Evolutionary conservation across 768 basidiomycete species (phyloP), one percentile per base, ranked within the genome.

Genomic region (Panaeolus papilionaceus): DNA sequence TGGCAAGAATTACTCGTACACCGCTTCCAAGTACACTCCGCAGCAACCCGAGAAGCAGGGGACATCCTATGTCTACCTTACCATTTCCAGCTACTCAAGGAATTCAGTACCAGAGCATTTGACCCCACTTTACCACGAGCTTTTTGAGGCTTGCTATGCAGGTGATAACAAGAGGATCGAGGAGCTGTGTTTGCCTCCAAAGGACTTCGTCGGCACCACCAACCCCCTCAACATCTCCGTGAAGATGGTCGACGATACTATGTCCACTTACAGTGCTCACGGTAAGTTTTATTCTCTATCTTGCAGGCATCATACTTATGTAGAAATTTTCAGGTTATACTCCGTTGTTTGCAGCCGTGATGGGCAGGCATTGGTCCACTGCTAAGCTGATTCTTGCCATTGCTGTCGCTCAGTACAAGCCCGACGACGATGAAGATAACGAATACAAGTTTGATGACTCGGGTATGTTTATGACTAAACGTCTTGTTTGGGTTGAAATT

Each of bases 381-480:
- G 88, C 87, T 0, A 84, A 82, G n/a, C 76, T 89, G 6, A 80
- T 91, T n/a, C 71, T 89, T 26, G 84, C 85, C 0, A 88, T 89
- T 68, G 82, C 86, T 4, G 76, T 76, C 1, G 84, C 88, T 11
- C 89, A 91, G 72, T 86, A 86, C 68, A 78, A 83, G 20, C 76
- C 81, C 3, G 73, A 79, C 0, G 77, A 83, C 8, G 71, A 79
- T 12, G 75, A 77, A 5, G 75, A 75, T 67, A 14, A 54, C 9
- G 33, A 37, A 20, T 61, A 40, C 54, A 61, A 58, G 2, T 61
- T 64, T 16, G 26, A n/a, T 49, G 49, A 38, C 38, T 33, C 33
- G 16, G 45, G 10, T 66, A 66, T 40, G 62, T 6, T 44, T 16
- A 16, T 16, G 18, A 16, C 14, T 16, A 16, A 16, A 18, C 42